phyloP scores from a whole-genome alignment of 805 yeast genomes.

The Millerago galiae region DNA sequence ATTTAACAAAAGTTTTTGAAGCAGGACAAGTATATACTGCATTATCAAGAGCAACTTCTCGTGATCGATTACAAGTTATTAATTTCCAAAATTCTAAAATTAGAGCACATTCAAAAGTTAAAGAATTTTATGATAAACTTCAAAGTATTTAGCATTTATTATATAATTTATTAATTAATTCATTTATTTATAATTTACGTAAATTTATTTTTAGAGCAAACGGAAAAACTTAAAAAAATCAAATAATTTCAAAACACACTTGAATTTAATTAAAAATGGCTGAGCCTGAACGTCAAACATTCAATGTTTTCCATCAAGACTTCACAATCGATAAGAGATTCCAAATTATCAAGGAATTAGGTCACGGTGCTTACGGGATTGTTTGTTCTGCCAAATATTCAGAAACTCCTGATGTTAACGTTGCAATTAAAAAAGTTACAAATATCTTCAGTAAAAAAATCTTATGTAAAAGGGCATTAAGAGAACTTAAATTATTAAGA shows the following conservation, averaged over 20 bases:
- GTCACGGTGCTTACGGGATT: conserved; percentile 97
- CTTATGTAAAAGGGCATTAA: conserved; percentile 81
- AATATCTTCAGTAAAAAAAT: conserved; percentile 89
- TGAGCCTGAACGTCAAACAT: conserved; percentile 37
- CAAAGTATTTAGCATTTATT: neutral
- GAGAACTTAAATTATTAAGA: conserved; percentile 84
- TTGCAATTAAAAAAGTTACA: conserved; percentile 94
- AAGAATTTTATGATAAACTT: conserved; percentile 49
- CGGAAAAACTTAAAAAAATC: too few relatives aligned
- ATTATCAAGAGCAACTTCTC: conserved; percentile 66
- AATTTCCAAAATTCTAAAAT: conserved; percentile 58
- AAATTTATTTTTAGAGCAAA: too few relatives aligned
- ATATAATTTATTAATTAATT: too few relatives aligned
- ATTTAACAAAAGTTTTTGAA: conserved; percentile 60
- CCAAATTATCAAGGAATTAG: conserved; percentile 85
- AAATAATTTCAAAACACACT: neutral
- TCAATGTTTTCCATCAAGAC: conserved; percentile 80
- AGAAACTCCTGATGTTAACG: conserved; percentile 67
- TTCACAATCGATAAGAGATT: conserved; percentile 87
- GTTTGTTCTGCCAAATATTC: conserved; percentile 90
- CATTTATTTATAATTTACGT: too few relatives aligned
- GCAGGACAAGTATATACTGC: conserved; percentile 85
- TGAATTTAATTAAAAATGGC: conserved; percentile 7
- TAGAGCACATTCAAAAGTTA: conserved; percentile 54
- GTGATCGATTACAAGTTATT: conserved; percentile 55